Evolutionary conservation across 2,329 filamentous ascomycete genomes (phyloP).

Genomic region (Fonsecaea nubica): DNA sequence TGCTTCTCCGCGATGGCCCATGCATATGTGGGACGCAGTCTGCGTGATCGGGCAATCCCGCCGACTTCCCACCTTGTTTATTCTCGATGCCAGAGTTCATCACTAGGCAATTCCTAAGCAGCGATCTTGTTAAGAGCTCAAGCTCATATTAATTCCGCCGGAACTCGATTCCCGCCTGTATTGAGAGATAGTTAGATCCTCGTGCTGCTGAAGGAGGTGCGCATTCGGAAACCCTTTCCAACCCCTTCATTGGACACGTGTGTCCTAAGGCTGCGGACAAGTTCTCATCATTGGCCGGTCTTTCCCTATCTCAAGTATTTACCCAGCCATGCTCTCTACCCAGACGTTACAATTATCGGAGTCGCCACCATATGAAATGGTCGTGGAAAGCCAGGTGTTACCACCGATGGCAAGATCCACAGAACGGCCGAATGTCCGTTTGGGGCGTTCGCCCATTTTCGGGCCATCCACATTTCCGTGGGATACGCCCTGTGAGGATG

Average conservation of each 20-base stretch:
- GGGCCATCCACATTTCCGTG: not conserved
- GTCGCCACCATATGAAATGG: not conserved
- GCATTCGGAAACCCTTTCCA: not conserved
- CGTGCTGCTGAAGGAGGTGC: not conserved
- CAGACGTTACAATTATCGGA: not conserved
- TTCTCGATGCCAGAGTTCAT: not conserved
- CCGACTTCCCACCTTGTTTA: conserved; percentile 4
- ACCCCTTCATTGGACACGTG: not conserved
- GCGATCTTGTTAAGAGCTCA: not conserved
- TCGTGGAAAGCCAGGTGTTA: not conserved
- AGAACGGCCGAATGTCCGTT: not conserved
- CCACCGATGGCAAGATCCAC: not conserved
- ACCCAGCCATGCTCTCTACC: not conserved
- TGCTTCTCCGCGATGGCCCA: not conserved
- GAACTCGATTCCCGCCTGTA: not conserved
- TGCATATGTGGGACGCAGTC: not conserved
- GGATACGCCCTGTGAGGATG: not conserved
- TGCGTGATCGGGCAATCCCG: conserved; percentile 1
- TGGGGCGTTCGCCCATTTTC: not conserved
- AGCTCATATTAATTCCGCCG: not conserved
- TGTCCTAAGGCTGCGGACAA: not conserved
- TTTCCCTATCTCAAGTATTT: not conserved
- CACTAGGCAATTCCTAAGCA: not conserved
- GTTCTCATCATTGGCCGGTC: not conserved
- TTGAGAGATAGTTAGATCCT: not conserved